A percentile compares a stretch with the other conserved stretches of the same genome.
These are phyloP conservation scores for Saturnispora mendoncae DNA, from an alignment of 805 yeast species.

Conservation along the genomic window DNA sequence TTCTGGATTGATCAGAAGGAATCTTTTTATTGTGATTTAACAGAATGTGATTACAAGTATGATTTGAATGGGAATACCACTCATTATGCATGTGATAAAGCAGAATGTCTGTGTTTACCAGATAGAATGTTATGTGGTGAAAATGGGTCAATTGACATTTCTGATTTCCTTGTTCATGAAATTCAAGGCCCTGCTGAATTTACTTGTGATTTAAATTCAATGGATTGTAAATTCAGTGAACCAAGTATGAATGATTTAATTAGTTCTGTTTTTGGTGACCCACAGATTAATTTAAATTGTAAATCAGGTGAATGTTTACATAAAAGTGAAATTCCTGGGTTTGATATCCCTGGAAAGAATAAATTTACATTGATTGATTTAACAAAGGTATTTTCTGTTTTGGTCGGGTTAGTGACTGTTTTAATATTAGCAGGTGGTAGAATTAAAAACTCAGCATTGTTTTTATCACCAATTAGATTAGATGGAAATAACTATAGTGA, in stretches of 20 bases:
- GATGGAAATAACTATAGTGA: slow-evolving; percentile 23
- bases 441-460: slow-evolving; percentile 55
- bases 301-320: slow-evolving; percentile 87
- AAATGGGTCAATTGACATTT: slow-evolving; percentile 86
- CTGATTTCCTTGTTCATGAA: slow-evolving; percentile 84
- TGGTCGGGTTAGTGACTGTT: slow-evolving; percentile 35
- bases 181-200: slow-evolving; percentile 92
- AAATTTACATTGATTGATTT: slow-evolving; percentile 39
- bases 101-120: slow-evolving; percentile 84
- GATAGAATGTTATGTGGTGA: slow-evolving; percentile 92
- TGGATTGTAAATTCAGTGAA: slow-evolving; percentile 73
- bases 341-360: slow-evolving; percentile 52
- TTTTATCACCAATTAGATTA: slow-evolving; percentile 28
- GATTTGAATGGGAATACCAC: slow-evolving; percentile 58
- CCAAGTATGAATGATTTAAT: slow-evolving; percentile 95
- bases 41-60: slow-evolving; percentile 60
- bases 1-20: slow-evolving; percentile 92
- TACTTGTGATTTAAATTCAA: slow-evolving; percentile 57
- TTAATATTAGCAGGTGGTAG: slow-evolving; percentile 37
- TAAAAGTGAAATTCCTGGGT: slow-evolving; percentile 88
- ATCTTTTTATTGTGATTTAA: slow-evolving; percentile 81
- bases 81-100: slow-evolving; percentile 66
- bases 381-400: slow-evolving; percentile 36
- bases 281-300: slow-evolving; percentile 73
- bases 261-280: slow-evolving; percentile 89